Percentiles rank a stretch among this genome's conserved stretches.
Evolutionary conservation across 139 green algal genomes (phyloP).

Genomic region (Coccomyxa sp.): DNA sequence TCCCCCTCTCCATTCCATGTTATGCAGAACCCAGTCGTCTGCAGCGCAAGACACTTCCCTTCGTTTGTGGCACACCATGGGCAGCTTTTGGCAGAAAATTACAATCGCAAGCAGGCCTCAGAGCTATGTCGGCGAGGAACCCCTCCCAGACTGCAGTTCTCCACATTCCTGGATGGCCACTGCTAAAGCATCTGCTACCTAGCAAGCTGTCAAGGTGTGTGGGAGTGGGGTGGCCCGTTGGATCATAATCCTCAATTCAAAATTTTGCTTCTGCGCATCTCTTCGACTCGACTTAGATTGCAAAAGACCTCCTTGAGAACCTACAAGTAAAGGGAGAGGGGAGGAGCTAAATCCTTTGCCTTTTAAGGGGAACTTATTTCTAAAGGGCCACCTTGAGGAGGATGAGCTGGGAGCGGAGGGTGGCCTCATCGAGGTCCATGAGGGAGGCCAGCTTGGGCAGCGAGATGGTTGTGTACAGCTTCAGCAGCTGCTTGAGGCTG

Average conservation of each 20-base stretch:
- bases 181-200: too few species aligned
- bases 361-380: not conserved
- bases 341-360: too few species aligned
- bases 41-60: not conserved
- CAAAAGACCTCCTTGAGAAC: not conserved
- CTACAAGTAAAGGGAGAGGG: too few species aligned
- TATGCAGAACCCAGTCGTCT: slow-evolving; percentile 15
- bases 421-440: slow-evolving; percentile 72
- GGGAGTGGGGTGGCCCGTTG: too few species aligned
- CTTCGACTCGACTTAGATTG: not conserved
- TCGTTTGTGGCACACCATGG: not conserved
- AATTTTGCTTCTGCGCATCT: too few species aligned
- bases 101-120: too few species aligned
- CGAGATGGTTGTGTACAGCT: slow-evolving; percentile 88
- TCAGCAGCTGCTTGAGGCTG: slow-evolving; percentile 78
- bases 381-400: slow-evolving; percentile 36
- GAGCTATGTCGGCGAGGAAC: too few species aligned
- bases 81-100: not conserved
- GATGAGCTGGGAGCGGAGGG: slow-evolving; percentile 62
- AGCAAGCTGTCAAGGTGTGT: too few species aligned
- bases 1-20: slow-evolving; percentile 44
- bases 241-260: too few species aligned
- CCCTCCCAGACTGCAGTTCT: not conserved
- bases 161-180: not conserved
- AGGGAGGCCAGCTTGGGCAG: slow-evolving; percentile 83